Evolutionary conservation across 2,329 filamentous ascomycete species (phyloP), one percentile per base, ranked within the genome.

Genomic region (Venturia oleaginea): DNA sequence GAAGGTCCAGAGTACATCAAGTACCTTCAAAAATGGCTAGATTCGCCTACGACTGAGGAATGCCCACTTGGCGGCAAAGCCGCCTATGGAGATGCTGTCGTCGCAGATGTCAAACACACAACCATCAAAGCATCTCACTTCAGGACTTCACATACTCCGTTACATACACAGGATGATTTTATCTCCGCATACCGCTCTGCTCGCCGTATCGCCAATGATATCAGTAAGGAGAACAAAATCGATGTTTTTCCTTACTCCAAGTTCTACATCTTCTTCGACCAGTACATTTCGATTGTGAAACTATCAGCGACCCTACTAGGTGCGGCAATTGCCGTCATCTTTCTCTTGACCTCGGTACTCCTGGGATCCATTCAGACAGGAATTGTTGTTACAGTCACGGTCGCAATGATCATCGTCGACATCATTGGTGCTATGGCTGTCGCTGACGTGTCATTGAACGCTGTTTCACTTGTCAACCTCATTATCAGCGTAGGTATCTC

Each of bases 201-300:
- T 3, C 89, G 93, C 22, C 90, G 94, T 66, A 96, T 99, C 67
- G 87, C 93, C 0, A 78, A 86, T 15, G 88, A 89, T 34, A 87
- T 99, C 62, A 87, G 83, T 17, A 76, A 83, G 63, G 81, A 83
- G 62, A 92, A 92, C 4, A 84, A 86, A 5, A 85, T 90, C 27
- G 87, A 94, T 30, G 87, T 99, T 3, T 99, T 99, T 81, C 91
- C 94, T 0, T 99, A 99, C 79, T 95, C 91, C 69, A 88, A 97
- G 66, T 96, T 96, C 75, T 99, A 99, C 79, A 92, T 99, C 74
- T 99, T 97, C 83, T 99, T 99, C 74, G 94, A 99, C 73, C 94
- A 97, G 74, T 99, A 99, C 72, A 84, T 91, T 6, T 85, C 84
- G 65, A 97, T 99, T 67, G 86, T 96, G 24, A 82, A 83, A 13